phyloP scores from a whole-genome alignment of 2,329 filamentous ascomycete genomes.

The Penicillium expansum region DNA sequence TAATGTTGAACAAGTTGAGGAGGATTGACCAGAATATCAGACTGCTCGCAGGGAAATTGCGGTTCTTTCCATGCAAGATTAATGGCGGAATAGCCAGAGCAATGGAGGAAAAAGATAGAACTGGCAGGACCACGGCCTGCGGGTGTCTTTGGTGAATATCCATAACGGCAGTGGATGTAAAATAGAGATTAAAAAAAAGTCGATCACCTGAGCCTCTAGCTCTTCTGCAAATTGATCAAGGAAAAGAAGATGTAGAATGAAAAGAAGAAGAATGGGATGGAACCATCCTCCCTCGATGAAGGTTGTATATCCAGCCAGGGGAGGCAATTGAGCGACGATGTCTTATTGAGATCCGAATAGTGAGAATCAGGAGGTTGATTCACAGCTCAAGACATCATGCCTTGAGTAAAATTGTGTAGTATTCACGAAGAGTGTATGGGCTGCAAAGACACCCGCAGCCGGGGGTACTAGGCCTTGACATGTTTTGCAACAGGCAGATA shows the following conservation, averaged over 20 bases:
- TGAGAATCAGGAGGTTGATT: slow-evolving; percentile 8
- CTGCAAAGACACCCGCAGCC: slow-evolving; percentile 6
- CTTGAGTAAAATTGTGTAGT: not conserved
- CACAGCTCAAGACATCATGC: slow-evolving; percentile 3
- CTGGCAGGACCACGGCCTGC: slow-evolving; percentile 45
- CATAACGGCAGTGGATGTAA: slow-evolving; percentile 7
- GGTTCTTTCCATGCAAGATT: slow-evolving; percentile 58
- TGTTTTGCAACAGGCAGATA: slow-evolving; percentile 1
- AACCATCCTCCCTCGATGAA: not conserved
- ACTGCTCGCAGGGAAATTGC: slow-evolving; percentile 58
- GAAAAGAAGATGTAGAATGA: not conserved
- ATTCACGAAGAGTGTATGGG: slow-evolving; percentile 6
- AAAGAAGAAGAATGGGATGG: not conserved
- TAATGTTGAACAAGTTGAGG: slow-evolving; percentile 56
- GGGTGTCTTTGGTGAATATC: slow-evolving; percentile 20
- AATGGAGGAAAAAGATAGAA: slow-evolving; percentile 51
- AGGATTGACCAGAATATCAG: slow-evolving; percentile 57
- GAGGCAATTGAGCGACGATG: not conserved
- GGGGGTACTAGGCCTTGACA: not conserved
- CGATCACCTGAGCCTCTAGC: not conserved
- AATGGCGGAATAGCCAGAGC: slow-evolving; percentile 57
- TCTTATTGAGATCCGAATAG: slow-evolving; percentile 8
- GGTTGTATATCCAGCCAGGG: not conserved
- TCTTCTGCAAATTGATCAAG: not conserved
- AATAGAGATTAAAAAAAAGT: not conserved